phyloP scores from a whole-genome alignment of 148 eudicot genomes.

The Chenopodium quinoa region DNA sequence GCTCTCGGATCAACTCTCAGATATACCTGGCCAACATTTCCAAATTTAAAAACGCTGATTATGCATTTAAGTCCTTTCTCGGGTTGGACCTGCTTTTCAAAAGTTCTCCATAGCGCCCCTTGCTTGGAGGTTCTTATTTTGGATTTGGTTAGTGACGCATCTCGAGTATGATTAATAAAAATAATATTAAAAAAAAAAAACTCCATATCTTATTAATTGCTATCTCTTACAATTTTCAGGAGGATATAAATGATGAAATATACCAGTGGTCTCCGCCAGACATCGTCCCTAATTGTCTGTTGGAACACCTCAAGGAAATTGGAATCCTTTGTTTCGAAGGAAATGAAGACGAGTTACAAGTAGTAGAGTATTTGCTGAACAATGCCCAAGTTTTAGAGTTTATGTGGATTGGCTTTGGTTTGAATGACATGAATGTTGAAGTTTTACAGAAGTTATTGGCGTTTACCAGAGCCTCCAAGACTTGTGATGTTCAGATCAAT shows the following conservation, averaged over 20 bases:
- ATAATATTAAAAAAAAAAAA: too few species aligned
- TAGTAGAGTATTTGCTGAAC: neutral
- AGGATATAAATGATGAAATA: neutral
- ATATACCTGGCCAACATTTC: neutral
- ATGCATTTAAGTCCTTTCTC: neutral
- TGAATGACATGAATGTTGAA: neutral
- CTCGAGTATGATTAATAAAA: too few species aligned
- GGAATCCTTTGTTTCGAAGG: neutral
- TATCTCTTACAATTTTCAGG: neutral
- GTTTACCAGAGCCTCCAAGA: neutral
- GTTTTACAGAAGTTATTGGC: neutral
- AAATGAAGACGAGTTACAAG: neutral
- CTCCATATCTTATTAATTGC: too few species aligned
- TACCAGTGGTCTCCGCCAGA: neutral
- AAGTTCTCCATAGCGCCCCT: neutral
- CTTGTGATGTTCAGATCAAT: neutral
- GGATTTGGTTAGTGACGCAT: neutral
- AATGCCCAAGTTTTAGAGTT: neutral
- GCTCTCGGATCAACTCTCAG: conserved; percentile 4
- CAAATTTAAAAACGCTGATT: neutral
- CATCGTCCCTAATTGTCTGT: neutral
- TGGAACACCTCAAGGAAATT: neutral
- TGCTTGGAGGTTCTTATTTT: neutral
- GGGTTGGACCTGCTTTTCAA: neutral
- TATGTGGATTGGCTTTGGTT: neutral